Conservation (phyloP, 2,329 filamentous ascomycete species). For the Colletotrichum tanaceti region DNA sequence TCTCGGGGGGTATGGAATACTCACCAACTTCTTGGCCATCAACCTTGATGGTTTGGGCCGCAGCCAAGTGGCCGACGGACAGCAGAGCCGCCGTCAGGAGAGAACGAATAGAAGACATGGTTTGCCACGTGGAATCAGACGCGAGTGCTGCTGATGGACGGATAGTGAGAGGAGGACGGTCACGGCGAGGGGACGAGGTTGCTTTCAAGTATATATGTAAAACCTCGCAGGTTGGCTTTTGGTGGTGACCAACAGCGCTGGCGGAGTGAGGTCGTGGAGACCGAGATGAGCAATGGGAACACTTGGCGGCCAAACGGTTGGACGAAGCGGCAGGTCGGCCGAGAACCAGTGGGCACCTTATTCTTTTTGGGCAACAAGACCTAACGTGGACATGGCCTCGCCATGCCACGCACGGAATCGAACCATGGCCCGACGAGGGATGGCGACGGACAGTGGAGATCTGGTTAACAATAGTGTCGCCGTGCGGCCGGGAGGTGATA, state of each 20-base stretch:
- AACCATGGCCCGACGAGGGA: conserved; percentile 21
- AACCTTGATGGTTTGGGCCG: conserved; percentile 45
- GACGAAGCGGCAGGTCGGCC: conserved; percentile 3
- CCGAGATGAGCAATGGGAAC: conserved; percentile 33
- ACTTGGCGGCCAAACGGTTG: conserved; percentile 2
- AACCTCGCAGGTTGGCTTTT: conserved; percentile 2
- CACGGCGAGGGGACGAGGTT: conserved; percentile 21
- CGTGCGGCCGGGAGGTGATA: not conserved
- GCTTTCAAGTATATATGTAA: conserved; percentile 37
- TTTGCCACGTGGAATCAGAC: conserved; percentile 32
- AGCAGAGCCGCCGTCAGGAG: conserved; percentile 37
- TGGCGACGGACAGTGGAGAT: not conserved
- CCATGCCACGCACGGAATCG: conserved; percentile 25
- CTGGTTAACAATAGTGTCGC: conserved; percentile 18
- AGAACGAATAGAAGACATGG: conserved; percentile 35
- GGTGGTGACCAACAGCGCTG: conserved; percentile 4
- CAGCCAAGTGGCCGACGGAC: conserved; percentile 23
- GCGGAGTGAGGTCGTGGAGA: conserved; percentile 28
- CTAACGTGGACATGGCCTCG: conserved; percentile 22
- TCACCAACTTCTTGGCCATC: conserved; percentile 44
- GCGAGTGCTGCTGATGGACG: conserved; percentile 17
- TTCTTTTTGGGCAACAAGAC: conserved; percentile 4
- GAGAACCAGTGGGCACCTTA: conserved; percentile 10
- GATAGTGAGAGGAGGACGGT: conserved; percentile 10
- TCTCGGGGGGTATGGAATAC: conserved; percentile 23